Percentiles rank a stretch among this genome's conserved stretches.
Evolutionary conservation across 805 yeast genomes (phyloP).

Genomic region (Komagataella pastoris): DNA sequence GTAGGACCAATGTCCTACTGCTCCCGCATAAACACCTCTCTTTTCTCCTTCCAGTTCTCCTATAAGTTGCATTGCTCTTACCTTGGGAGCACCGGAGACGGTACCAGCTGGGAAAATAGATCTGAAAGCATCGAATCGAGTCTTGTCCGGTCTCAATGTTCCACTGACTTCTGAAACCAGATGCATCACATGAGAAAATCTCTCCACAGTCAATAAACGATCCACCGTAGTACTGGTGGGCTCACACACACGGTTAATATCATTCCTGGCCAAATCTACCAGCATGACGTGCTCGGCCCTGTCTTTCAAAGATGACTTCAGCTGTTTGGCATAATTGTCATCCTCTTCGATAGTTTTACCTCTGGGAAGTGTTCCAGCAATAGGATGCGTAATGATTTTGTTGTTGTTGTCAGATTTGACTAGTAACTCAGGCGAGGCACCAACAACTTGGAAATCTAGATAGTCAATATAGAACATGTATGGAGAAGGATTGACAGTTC

Average conservation of each 20-base stretch:
- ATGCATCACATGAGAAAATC: slow-evolving; percentile 96
- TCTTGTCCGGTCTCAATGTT: slow-evolving; percentile 66
- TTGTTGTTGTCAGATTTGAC: slow-evolving; percentile 68
- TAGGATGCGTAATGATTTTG: slow-evolving; percentile 86
- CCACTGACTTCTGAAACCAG: slow-evolving; percentile 93
- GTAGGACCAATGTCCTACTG: slow-evolving; percentile 97
- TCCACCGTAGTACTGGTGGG: slow-evolving; percentile 81
- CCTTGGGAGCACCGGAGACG: slow-evolving; percentile 97
- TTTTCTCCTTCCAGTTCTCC: slow-evolving; percentile 83
- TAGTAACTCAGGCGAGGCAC: slow-evolving; percentile 93
- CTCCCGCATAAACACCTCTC: slow-evolving; percentile 97
- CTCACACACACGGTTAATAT: slow-evolving; percentile 86
- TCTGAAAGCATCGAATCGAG: slow-evolving; percentile 93
- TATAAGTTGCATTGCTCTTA: slow-evolving; percentile 90
- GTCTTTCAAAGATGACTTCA: slow-evolving; percentile 73
- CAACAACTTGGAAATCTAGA: slow-evolving; percentile 85
- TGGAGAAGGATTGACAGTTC: slow-evolving; percentile 97
- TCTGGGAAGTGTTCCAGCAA: slow-evolving; percentile 91
- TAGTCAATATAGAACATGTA: slow-evolving; percentile 90
- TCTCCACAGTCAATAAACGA: slow-evolving; percentile 75
- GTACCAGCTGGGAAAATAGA: slow-evolving; percentile 99
- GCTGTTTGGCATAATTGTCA: slow-evolving; percentile 61
- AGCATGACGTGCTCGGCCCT: slow-evolving; percentile 98
- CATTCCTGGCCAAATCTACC: slow-evolving; percentile 95
- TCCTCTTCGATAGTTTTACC: slow-evolving; percentile 91